A percentile compares a stretch with the other conserved stretches of the same genome.
These are phyloP conservation scores for Diplodia intermedia DNA, from an alignment of 2,329 filamentous ascomycete genomes.

Conservation along the genomic window DNA sequence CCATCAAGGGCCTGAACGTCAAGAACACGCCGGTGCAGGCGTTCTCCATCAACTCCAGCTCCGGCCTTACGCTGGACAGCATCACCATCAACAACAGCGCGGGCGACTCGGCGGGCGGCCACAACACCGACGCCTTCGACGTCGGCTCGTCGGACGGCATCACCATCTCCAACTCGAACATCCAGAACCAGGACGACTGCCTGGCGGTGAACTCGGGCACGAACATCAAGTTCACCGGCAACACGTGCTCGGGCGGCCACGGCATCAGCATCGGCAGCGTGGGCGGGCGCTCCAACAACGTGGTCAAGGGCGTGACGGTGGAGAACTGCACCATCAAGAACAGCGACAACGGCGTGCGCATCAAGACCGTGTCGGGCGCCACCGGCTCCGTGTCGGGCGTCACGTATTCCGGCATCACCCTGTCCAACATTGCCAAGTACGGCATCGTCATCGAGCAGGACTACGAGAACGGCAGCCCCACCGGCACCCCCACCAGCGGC, in stretches of 20 bases:
- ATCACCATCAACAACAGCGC: constrained; percentile 66
- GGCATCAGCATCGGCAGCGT: constrained; percentile 67
- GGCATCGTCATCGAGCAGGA: constrained; percentile 56
- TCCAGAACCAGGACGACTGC: constrained; percentile 68
- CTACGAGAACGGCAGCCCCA: constrained; percentile 50
- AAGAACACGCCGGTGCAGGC: constrained; percentile 60
- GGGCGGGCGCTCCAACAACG: constrained; percentile 62
- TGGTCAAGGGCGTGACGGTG: constrained; percentile 61
- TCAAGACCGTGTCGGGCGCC: constrained; percentile 62
- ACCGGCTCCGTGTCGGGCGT: constrained; percentile 52
- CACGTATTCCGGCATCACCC: constrained; percentile 49
- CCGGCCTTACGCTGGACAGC: constrained; percentile 54
- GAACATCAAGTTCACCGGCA: constrained; percentile 48
- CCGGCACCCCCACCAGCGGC: constrained; percentile 49
- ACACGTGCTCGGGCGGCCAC: constrained; percentile 61
- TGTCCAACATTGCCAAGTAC: constrained; percentile 49
- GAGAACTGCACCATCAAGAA: constrained; percentile 56
- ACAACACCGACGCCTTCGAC: constrained; percentile 66
- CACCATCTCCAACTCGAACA: constrained; percentile 58
- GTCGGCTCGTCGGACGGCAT: constrained; percentile 58
- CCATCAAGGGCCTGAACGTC: constrained; percentile 56
- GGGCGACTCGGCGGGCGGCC: constrained; percentile 53
- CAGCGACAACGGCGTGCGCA: constrained; percentile 64
- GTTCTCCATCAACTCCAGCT: constrained; percentile 56
- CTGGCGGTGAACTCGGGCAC: constrained; percentile 65